Evolutionary conservation across 2,329 filamentous ascomycete genomes (phyloP), one percentile per base, ranked within the genome.

Genomic region (Fusarium sacchari): DNA sequence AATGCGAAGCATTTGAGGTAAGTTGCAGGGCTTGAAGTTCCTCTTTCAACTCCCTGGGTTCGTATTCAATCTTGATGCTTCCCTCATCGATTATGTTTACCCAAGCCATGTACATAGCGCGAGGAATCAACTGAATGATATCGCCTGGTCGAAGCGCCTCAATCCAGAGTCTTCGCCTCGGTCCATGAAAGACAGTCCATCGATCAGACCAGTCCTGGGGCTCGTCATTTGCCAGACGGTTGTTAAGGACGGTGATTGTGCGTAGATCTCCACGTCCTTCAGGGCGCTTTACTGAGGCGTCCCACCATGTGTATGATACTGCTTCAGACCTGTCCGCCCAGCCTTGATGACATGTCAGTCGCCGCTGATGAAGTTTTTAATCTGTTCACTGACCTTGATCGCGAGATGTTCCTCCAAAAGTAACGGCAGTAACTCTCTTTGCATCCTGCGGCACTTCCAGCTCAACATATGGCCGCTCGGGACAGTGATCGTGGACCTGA

Each of bases 31-130:
- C 30, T 1, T 61, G n/a, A 4, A 68, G 24, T 1, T 39, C 30
- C 4, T 64, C 52, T 0, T 49, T 13, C 1, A 50, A 2, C 0
- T 70, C 58, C 0, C 43, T 55, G 0, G 60, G 40, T 36, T 73
- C 66, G 13, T 73, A 75, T 1, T 75, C 70, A 13, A 75, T 75
- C 5, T 61, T 68, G 15, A 75, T 68, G 1, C 60, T 55, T 0
- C 60, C 64, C 20, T 73, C 55, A 1, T 73, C 50, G 10, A 75
- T 50, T 5, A 73, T 75, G 1, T 75, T 75, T 4, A 75, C 71
- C 73, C 69, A 75, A 15, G 66, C 73, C 13, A 59, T 57, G 5
- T 75, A 75, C 22, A 62, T 71, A 6, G 72, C 73, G 24, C 68
- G 63, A 3, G 73, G 73, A 5, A 75, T 62, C 2, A 75, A 60